Base-by-base conservation (phyloP, 176 grass and related monocot species). In the Carex scoparia region DNA sequence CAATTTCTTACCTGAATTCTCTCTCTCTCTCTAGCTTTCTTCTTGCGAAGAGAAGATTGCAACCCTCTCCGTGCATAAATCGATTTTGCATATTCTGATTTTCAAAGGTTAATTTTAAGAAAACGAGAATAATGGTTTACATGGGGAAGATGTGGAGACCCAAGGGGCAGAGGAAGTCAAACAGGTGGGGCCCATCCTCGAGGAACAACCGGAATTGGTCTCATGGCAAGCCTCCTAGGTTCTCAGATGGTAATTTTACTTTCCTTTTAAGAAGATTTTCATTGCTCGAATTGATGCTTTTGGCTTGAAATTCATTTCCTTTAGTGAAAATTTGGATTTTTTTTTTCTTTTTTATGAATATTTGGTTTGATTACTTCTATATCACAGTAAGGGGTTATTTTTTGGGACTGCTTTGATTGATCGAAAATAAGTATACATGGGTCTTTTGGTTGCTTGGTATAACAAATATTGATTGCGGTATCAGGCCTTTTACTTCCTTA, bases 101-200 rank as follows among this genome's bases (percentile, higher is more conserved):
- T 53, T 77, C 5, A 0, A 5, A 56, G 12, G 23, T 51, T 78
- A 54, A 33, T 76, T 79, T 18, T 61, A 5, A 61, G n/a, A 80
- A 32, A 3, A 59, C 9, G 30, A 33, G 19, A 32, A 10, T 51
- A 56, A 37, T 33, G 55, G 11, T 32, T 59, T 40, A 59, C 28
- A 82, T 65, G 60, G 38, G 79, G 23, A 58, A 82, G 79, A 44
- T 33, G 79, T 13, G 33, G 60, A 81, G 38, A 38, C 32, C 55
- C 5, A 38, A 81, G 79, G 79, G 60, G n/a, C 79, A 28, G 79
- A 82, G 79, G 37, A 82, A 35, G 38, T 44, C 79, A 5, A 38
- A 61, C 35, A 65, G 79, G 79, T 51, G 33, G 60, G 18, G 60
- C 10, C 79, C 60, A 8, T 30, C 57, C 16, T 3, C 1, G 23